Evolutionary conservation across 2,329 filamentous ascomycete genomes (phyloP).

Genomic region (Pseudomassariella vexata): DNA sequence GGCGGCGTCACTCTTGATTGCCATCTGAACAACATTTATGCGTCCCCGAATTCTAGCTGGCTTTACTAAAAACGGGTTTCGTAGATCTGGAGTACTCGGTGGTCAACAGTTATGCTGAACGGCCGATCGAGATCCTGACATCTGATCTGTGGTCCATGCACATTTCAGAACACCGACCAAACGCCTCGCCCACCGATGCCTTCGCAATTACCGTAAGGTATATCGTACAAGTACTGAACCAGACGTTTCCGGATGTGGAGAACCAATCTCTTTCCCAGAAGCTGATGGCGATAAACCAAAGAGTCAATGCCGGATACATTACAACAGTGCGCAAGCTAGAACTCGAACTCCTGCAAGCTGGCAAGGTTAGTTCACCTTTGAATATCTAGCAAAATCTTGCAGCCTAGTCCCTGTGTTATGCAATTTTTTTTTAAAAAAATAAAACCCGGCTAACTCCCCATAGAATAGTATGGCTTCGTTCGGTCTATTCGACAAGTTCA

Average conservation of each 20-base stretch:
- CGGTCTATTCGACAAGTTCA: conserved; percentile 35
- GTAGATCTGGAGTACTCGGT: conserved; percentile 42
- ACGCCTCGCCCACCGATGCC: conserved; percentile 16
- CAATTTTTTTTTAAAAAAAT: no score
- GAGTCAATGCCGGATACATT: conserved; percentile 29
- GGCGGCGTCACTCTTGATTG: no score
- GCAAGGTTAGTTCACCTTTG: conserved; percentile 44
- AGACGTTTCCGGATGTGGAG: conserved; percentile 22
- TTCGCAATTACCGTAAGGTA: conserved; percentile 29
- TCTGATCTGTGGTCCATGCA: conserved; percentile 39
- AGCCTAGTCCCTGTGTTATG: no score
- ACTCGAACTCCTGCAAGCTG: conserved; percentile 43
- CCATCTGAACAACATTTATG: no score
- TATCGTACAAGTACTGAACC: conserved; percentile 30
- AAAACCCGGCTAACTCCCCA: no score
- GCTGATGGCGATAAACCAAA: conserved; percentile 29
- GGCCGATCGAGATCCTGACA: conserved; percentile 26
- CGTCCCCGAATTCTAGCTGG: no score
- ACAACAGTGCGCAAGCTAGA: conserved; percentile 41
- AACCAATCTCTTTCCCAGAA: conserved; percentile 23
- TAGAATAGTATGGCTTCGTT: conserved; percentile 31
- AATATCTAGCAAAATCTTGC: no score
- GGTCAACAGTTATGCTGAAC: conserved; percentile 23
- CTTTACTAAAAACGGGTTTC: background rate
- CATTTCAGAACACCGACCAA: conserved; percentile 23